A percentile compares a stretch with the other conserved stretches of the same genome.
phyloP scores from a whole-genome alignment of 2,329 filamentous ascomycete genomes.

The Huntiella decipiens region DNA sequence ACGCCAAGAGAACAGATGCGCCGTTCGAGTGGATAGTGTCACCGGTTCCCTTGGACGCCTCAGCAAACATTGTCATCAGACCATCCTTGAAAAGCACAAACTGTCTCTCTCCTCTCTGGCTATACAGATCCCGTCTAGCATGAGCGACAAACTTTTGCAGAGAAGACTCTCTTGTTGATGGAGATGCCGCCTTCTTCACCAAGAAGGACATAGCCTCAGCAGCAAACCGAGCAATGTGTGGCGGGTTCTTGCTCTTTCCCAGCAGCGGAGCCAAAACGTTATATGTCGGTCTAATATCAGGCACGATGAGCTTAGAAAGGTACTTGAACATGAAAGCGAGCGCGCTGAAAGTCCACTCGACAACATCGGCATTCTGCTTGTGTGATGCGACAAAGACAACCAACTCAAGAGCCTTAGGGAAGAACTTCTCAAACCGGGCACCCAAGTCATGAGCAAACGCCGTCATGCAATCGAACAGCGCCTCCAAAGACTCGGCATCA shows the following conservation, averaged over 20 bases:
- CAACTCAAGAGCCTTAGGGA: slow-evolving; percentile 52
- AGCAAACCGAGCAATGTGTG: slow-evolving; percentile 77
- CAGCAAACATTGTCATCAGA: slow-evolving; percentile 78
- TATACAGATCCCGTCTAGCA: slow-evolving; percentile 48
- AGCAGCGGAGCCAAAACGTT: slow-evolving; percentile 68
- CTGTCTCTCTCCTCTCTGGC: slow-evolving; percentile 32
- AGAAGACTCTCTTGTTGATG: slow-evolving; percentile 55
- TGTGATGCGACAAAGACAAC: slow-evolving; percentile 62
- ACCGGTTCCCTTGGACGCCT: slow-evolving; percentile 51
- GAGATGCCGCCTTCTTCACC: slow-evolving; percentile 67
- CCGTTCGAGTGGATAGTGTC: slow-evolving; percentile 40
- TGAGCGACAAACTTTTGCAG: slow-evolving; percentile 53
- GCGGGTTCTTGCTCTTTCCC: slow-evolving; percentile 63
- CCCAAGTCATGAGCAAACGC: slow-evolving; percentile 93
- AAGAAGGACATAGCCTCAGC: slow-evolving; percentile 91
- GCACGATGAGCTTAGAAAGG: slow-evolving; percentile 67
- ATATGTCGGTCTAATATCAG: slow-evolving; percentile 69
- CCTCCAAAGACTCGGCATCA: slow-evolving; percentile 66
- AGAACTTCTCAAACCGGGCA: slow-evolving; percentile 72
- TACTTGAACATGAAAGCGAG: slow-evolving; percentile 97
- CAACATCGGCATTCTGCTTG: slow-evolving; percentile 65
- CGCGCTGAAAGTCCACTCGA: slow-evolving; percentile 93
- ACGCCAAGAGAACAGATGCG: slow-evolving; percentile 29
- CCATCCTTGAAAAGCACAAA: slow-evolving; percentile 63
- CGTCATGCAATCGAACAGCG: slow-evolving; percentile 69